Evolutionary conservation across 1,139 yeast genomes (phyloP).

Genomic region (Sugiyamaella neomexicana): DNA sequence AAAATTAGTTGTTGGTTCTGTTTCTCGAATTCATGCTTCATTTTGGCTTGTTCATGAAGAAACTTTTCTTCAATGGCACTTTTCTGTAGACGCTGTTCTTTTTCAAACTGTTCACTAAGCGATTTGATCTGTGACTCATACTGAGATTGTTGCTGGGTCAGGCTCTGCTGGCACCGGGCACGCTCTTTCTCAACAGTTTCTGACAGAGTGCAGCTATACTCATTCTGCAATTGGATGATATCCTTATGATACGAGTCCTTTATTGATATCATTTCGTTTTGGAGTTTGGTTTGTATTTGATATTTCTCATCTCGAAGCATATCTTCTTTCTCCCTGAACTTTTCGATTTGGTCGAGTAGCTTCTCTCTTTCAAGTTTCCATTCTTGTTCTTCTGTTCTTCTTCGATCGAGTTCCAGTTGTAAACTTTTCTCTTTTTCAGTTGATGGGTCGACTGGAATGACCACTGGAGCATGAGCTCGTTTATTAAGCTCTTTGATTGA

Average conservation of each 20-base stretch:
- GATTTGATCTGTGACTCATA: conserved; percentile 25
- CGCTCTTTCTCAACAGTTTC: conserved; percentile 15
- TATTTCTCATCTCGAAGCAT: conserved; percentile 4
- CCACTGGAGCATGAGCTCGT: not conserved
- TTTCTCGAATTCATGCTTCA: conserved; percentile 11
- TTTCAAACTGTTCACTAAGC: conserved; percentile 24
- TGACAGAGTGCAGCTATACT: not conserved
- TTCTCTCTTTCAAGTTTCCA: conserved; percentile 46
- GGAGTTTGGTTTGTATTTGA: not conserved
- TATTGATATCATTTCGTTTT: not conserved
- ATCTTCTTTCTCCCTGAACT: conserved; percentile 7
- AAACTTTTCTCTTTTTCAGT: not conserved
- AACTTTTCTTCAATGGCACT: conserved; percentile 8
- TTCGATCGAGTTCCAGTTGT: conserved; percentile 22
- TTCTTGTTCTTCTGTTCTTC: conserved; percentile 30
- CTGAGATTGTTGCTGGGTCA: conserved; percentile 13
- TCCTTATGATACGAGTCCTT: not conserved
- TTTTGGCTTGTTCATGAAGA: conserved; percentile 4
- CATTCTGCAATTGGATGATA: not conserved
- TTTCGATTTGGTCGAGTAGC: conserved; percentile 36
- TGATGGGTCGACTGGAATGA: not conserved
- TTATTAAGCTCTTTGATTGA: conserved; percentile 5
- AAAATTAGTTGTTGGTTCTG: conserved; percentile 3
- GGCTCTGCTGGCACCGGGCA: not conserved
- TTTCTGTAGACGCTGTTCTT: conserved; percentile 22